A percentile compares a stretch with the other conserved stretches of the same genome.
phyloP scores from a whole-genome alignment of 2,329 filamentous ascomycete genomes.

The Catunica adiposa region DNA sequence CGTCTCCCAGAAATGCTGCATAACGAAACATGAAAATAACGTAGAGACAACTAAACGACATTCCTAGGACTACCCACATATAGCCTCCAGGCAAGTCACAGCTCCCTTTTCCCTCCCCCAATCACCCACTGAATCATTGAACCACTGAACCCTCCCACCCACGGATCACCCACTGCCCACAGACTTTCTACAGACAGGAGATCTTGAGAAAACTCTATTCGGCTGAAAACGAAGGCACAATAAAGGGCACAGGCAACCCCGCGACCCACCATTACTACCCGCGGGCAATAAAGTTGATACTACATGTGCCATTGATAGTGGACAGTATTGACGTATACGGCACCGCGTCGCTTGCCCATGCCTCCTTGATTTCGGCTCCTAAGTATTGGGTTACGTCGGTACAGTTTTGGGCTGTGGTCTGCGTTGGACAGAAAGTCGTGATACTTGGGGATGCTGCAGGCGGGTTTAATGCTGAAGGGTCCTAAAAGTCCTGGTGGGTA shows the following conservation, averaged over 20 bases:
- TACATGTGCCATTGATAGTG: too few relatives aligned
- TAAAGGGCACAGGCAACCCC: not conserved
- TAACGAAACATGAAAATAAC: conserved; percentile 1
- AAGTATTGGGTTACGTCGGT: not conserved
- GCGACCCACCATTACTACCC: too few relatives aligned
- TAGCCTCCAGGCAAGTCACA: not conserved
- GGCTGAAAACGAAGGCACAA: not conserved
- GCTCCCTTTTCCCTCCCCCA: not conserved
- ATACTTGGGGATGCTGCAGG: not conserved
- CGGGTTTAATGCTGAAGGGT: not conserved
- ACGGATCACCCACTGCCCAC: not conserved
- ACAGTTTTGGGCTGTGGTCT: not conserved
- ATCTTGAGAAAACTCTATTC: conserved; percentile 1
- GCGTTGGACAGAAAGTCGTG: not conserved
- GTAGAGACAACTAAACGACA: not conserved
- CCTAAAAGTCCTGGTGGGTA: not conserved
- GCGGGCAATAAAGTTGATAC: too few relatives aligned
- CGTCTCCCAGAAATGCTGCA: not conserved
- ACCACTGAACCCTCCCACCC: not conserved
- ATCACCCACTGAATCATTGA: not conserved
- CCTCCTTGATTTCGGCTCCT: conserved; percentile 3
- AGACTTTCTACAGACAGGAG: not conserved
- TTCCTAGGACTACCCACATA: not conserved
- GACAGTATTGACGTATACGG: too few relatives aligned
- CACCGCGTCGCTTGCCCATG: not conserved